These are phyloP conservation scores for Suillus ampliporus DNA, from an alignment of 768 basidiomycete genomes.

Conservation along the genomic window DNA sequence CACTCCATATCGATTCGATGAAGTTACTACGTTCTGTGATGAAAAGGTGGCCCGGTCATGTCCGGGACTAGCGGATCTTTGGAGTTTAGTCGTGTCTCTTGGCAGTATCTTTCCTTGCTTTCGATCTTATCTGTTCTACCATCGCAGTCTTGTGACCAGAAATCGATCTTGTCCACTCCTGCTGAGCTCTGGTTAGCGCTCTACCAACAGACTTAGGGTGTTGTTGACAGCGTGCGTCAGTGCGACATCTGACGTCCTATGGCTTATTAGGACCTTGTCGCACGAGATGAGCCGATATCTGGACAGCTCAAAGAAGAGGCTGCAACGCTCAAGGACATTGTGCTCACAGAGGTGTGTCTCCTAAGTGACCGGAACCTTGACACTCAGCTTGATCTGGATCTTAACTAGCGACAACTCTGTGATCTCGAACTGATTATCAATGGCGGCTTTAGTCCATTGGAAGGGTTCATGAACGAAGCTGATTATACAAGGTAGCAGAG, in stretches of 20 bases:
- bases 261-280: conserved; percentile 75
- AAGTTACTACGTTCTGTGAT: too few relatives aligned
- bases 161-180: too few relatives aligned
- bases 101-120: too few relatives aligned
- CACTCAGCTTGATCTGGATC: conserved; percentile 13
- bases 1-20: too few relatives aligned
- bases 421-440: conserved; percentile 96
- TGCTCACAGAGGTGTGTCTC: conserved; percentile 81
- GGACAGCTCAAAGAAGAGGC: conserved; percentile 78
- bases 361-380: neutral
- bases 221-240: too few relatives aligned
- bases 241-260: conserved; percentile 21
- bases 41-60: too few relatives aligned
- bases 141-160: too few relatives aligned
- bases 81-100: too few relatives aligned
- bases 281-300: conserved; percentile 77
- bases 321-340: conserved; percentile 68
- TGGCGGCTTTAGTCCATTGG: conserved; percentile 97
- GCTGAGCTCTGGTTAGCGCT: too few relatives aligned
- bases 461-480: conserved; percentile 93
- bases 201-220: too few relatives aligned
- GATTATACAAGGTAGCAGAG: conserved; percentile 80
- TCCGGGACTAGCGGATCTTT: too few relatives aligned
- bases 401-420: conserved; percentile 85
- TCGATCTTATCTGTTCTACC: too few relatives aligned